Percentiles rank a stretch among this genome's conserved stretches.
These are phyloP conservation scores for Linanthus parryae DNA, from an alignment of 148 eudicot genomes.

Conservation along the genomic window DNA sequence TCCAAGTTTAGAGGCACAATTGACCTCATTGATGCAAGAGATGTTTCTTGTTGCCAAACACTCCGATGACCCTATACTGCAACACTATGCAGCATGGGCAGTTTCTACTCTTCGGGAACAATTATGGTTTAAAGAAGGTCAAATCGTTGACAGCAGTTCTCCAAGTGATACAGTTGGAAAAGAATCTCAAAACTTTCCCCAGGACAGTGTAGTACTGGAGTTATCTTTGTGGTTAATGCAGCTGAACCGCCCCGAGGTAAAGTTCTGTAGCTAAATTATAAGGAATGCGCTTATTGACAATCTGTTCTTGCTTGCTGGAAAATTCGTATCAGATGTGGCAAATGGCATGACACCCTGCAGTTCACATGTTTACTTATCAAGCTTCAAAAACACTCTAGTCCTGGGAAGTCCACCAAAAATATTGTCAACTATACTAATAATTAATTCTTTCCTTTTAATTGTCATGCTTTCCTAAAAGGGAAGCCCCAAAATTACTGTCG, in stretches of 20 bases:
- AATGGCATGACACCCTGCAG: too few relatives aligned
- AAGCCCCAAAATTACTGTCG: too few relatives aligned
- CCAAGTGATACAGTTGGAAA: conserved; percentile 21
- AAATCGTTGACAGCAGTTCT: conserved; percentile 19
- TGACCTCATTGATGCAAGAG: conserved; percentile 59
- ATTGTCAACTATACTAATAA: too few relatives aligned
- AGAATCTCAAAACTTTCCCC: conserved; percentile 43
- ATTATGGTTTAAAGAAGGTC: conserved; percentile 33
- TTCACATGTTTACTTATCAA: too few relatives aligned
- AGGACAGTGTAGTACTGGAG: conserved; percentile 59
- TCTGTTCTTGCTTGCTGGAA: not conserved
- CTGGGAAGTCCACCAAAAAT: too few relatives aligned
- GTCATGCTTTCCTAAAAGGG: too few relatives aligned
- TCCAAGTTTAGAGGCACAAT: conserved; percentile 41
- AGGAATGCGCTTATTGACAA: not conserved
- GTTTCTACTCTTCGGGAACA: conserved; percentile 63
- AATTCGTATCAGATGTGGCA: too few relatives aligned
- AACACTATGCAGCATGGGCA: conserved; percentile 84
- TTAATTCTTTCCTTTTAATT: too few relatives aligned
- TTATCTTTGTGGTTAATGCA: conserved; percentile 80
- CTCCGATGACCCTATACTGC: conserved; percentile 57
- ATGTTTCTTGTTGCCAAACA: conserved; percentile 82
- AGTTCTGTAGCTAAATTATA: conserved; percentile 5
- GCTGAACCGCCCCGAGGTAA: conserved; percentile 49
- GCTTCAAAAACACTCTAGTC: too few relatives aligned